These are phyloP conservation scores for Fraxinus cuspidata DNA, from an alignment of 257 asterid genomes.

Conservation along the genomic window DNA sequence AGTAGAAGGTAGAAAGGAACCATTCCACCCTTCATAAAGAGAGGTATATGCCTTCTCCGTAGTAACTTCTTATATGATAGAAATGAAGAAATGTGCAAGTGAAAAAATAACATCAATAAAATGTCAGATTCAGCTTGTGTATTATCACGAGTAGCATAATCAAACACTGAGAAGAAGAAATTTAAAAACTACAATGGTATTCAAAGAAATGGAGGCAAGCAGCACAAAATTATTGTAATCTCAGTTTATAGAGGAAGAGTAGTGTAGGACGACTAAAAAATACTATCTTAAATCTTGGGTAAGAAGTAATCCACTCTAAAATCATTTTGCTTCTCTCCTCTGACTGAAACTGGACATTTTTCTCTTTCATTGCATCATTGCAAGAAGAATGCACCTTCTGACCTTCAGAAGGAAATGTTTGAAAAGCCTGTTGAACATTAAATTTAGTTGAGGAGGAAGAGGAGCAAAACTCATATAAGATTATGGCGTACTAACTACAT, in stretches of 20 bases:
- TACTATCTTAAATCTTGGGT: neutral
- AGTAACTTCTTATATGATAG: no score
- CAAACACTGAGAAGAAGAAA: slow-evolving; percentile 8
- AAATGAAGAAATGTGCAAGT: no score
- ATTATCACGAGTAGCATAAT: neutral
- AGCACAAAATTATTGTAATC: neutral
- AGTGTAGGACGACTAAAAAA: neutral
- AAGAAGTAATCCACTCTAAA: neutral
- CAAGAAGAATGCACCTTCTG: neutral
- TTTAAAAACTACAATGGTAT: neutral
- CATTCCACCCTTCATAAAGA: no score
- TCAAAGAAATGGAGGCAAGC: neutral
- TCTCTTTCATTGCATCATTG: neutral
- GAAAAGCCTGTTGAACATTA: neutral
- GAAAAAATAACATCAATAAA: no score
- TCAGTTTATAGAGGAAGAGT: neutral
- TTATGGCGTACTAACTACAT: neutral
- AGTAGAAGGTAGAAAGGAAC: no score
- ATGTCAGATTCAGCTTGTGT: neutral
- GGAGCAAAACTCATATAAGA: slow-evolving; percentile 4
- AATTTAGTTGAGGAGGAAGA: neutral
- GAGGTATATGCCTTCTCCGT: no score
- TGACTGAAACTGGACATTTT: slow-evolving; percentile 9
- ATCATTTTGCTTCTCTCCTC: neutral
- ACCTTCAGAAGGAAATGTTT: neutral